phyloP scores from a whole-genome alignment of 1,284 basidiomycete genomes.

The Rugosomyces carneus region DNA sequence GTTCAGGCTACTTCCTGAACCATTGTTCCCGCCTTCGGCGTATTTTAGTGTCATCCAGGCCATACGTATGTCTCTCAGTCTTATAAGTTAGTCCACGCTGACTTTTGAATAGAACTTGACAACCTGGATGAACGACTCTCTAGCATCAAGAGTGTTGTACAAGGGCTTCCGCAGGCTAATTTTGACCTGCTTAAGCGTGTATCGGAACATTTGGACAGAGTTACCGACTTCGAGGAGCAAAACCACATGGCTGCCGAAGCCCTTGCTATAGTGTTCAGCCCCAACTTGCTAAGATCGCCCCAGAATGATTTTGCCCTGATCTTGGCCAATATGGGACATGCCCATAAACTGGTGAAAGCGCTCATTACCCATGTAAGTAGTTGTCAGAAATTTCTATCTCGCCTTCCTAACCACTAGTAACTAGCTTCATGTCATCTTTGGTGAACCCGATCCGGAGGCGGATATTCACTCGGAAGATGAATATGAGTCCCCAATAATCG shows the following conservation, averaged over 20 bases:
- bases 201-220: constrained; percentile 78
- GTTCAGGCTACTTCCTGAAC: constrained; percentile 75
- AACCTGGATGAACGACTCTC: constrained; percentile 62
- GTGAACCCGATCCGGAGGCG: constrained; percentile 38
- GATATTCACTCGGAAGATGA: constrained; percentile 40
- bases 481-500: constrained; percentile 36
- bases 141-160: constrained; percentile 60
- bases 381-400: background rate
- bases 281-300: constrained; percentile 65
- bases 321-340: constrained; percentile 71
- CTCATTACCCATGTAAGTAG: constrained; percentile 69
- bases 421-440: constrained; percentile 46
- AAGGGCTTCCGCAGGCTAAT: constrained; percentile 59
- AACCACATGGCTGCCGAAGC: constrained; percentile 85
- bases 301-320: constrained; percentile 70
- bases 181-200: constrained; percentile 73
- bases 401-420: background rate
- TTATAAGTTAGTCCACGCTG: background rate
- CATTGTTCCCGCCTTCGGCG: constrained; percentile 64
- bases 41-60: constrained; percentile 66
- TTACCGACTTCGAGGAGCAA: constrained; percentile 78
- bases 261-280: constrained; percentile 78
- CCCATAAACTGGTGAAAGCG: constrained; percentile 69
- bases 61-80: constrained; percentile 47
- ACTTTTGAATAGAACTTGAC: constrained; percentile 59